These are phyloP conservation scores for Pilasporangium apinafurcum DNA, from an alignment of 352 stramenopile species.

Conservation along the genomic window DNA sequence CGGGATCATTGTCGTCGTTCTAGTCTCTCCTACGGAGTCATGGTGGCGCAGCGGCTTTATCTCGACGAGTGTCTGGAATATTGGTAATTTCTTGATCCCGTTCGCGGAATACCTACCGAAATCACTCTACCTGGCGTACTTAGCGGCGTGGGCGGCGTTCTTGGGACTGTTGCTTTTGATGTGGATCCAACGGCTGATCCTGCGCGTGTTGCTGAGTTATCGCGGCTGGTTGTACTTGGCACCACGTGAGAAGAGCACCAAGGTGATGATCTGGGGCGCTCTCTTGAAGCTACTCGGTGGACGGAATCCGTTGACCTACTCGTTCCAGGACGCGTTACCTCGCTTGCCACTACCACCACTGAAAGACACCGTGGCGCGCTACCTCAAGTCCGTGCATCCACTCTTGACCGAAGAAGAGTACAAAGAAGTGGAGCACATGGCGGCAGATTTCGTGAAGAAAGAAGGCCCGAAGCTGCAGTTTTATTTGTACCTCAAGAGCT, in stretches of 20 bases:
- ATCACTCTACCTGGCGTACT: conserved; percentile 76
- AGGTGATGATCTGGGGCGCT: conserved; percentile 63
- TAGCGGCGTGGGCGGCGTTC: conserved; percentile 78
- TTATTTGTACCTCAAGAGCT: conserved; percentile 89
- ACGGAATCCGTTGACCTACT: conserved; percentile 83
- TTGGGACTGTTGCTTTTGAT: conserved; percentile 81
- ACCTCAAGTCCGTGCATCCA: conserved; percentile 91
- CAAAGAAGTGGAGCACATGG: conserved; percentile 77
- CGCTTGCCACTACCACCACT: conserved; percentile 90
- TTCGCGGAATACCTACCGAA: conserved; percentile 55
- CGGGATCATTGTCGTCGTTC: conserved; percentile 52
- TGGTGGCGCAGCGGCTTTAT: conserved; percentile 80
- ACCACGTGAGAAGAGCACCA: conserved; percentile 56
- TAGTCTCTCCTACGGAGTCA: conserved; percentile 58
- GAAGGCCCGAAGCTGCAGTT: conserved; percentile 89
- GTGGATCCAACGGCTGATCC: conserved; percentile 73
- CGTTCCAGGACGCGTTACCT: conserved; percentile 89
- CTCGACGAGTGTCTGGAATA: conserved; percentile 70
- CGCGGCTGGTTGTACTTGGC: conserved; percentile 83
- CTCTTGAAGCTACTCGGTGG: conserved; percentile 81
- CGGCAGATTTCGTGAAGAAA: conserved; percentile 78
- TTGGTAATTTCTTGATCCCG: conserved; percentile 75
- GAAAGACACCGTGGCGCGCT: conserved; percentile 89
- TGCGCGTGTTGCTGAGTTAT: conserved; percentile 83
- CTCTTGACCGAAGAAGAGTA: conserved; percentile 87